Base-by-base conservation (phyloP, 371 early-diverging fungal species). In the Choanephora cucurbitarum region DNA sequence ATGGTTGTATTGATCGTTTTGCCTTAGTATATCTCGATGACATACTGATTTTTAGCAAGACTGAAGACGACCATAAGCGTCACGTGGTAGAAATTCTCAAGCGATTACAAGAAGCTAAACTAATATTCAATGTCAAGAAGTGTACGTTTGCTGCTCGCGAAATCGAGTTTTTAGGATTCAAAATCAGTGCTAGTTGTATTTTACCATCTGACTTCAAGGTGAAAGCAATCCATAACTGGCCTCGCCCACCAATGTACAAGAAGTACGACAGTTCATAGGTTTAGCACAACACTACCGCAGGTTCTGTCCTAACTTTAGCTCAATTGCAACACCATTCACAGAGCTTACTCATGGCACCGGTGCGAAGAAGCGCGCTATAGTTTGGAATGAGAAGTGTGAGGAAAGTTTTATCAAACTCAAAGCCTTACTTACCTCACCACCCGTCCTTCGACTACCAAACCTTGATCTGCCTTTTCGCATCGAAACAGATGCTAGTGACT, bases 21-120 rank as follows among this genome's bases (percentile, higher is more conserved):
- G 58, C 67, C 0, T 43, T 81, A 0, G 66, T 80, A 0, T 88
- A 81, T 34, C 42, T 87, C 0, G 86, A 89, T 55, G 81, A 86
- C 52, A 80, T 86, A 0, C 55, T 87, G 0, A 78, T 90, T n/a
- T 86, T 65, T 47, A 75, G 76, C 7, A 50, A 69, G 11, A 70
- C 65, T 7, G 13, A 32, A 14, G 69, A 77, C 6, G 77, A 83
- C 18, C 85, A 87, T 49, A 24, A 55, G 3, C 3, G 39, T 7
- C 75, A 86, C 50, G 40, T 82, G 6, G 23, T 46, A 4, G 32
- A 31, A 1, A 75, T 85, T 1, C 52, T 85, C 0, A 13, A 64
- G 0, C 24, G 58, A 10, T 62, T 87, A 5, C 22, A 52, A 0
- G 37, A 76, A 9, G 49, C 70, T 3, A 43, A 68, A 1, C 52